phyloP scores from a whole-genome alignment of 176 grass and related monocot species.

The Oryza meridionalis region DNA sequence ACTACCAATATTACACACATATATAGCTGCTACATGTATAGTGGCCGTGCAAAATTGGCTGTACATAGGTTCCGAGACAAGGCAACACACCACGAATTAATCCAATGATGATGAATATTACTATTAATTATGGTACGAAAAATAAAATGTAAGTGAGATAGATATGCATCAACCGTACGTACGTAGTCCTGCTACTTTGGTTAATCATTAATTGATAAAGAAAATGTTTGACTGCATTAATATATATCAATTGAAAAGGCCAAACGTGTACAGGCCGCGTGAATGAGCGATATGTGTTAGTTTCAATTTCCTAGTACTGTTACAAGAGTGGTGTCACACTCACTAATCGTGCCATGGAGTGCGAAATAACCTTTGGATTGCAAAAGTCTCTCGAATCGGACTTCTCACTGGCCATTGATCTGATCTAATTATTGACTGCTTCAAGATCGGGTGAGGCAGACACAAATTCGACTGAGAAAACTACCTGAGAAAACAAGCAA shows the following conservation, averaged over 20 bases:
- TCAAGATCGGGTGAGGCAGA: conserved; percentile 10
- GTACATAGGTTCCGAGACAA: background rate
- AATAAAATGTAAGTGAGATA: background rate
- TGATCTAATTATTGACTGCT: conserved; percentile 10
- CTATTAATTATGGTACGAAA: background rate
- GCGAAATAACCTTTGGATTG: background rate
- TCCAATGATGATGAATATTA: background rate
- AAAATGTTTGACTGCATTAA: background rate
- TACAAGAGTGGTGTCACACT: conserved; percentile 6
- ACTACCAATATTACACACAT: too few relatives aligned
- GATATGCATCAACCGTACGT: background rate
- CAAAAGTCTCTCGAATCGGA: background rate
- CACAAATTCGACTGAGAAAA: background rate
- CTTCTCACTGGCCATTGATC: conserved; percentile 13
- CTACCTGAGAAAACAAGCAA: conserved; percentile 20
- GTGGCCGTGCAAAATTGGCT: background rate
- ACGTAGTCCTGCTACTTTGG: background rate
- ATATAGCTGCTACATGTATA: too few relatives aligned
- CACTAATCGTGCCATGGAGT: background rate
- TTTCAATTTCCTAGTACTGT: conserved; percentile 9
- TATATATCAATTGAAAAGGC: background rate
- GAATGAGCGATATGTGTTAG: background rate
- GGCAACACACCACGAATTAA: background rate
- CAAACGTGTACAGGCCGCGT: background rate
- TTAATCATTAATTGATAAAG: background rate